A percentile compares a stretch with the other conserved stretches of the same genome.
These are phyloP conservation scores for Zygotorulaspora mrakii DNA, from an alignment of 1,139 yeast species.

Conservation along the genomic window DNA sequence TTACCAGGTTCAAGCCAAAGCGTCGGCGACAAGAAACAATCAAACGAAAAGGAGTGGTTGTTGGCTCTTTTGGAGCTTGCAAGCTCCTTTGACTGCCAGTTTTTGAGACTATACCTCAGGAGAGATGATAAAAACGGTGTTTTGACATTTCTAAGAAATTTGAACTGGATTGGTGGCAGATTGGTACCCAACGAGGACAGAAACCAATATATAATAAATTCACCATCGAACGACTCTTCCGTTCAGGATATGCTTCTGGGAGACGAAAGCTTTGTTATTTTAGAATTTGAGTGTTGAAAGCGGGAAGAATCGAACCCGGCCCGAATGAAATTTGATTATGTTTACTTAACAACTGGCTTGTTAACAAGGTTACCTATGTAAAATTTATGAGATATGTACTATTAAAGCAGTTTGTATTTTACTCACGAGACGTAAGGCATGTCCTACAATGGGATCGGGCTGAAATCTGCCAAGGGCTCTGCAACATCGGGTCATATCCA, in stretches of 20 bases:
- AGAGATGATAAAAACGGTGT: slow-evolving; percentile 24
- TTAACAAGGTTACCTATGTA: too few species aligned
- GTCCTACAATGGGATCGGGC: slow-evolving; percentile 28
- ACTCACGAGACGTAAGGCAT: too few species aligned
- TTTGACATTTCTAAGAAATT: slow-evolving; percentile 25
- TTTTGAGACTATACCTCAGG: slow-evolving; percentile 27
- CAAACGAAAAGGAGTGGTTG: slow-evolving; percentile 26
- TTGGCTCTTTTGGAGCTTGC: slow-evolving; percentile 30
- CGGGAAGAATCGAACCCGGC: neutral
- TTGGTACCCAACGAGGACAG: slow-evolving; percentile 30
- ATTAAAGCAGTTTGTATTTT: too few species aligned
- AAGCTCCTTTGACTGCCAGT: slow-evolving; percentile 15
- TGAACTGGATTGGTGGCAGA: slow-evolving; percentile 36
- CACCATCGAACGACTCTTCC: slow-evolving; percentile 8
- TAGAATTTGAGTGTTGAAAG: slow-evolving; percentile 32
- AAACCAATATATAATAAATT: slow-evolving; percentile 9
- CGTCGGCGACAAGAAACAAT: slow-evolving; percentile 11
- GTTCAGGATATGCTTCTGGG: slow-evolving; percentile 21
- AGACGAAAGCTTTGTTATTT: slow-evolving; percentile 31
- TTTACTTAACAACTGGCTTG: slow-evolving; percentile 1
- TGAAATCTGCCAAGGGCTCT: slow-evolving; percentile 30
- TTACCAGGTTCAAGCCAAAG: slow-evolving; percentile 15
- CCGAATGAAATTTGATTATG: slow-evolving; percentile 5
- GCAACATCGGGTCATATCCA: slow-evolving; percentile 30
- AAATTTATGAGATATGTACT: too few species aligned